phyloP scores from a whole-genome alignment of 1,139 yeast species.

The Meyerozyma elateridarum region DNA sequence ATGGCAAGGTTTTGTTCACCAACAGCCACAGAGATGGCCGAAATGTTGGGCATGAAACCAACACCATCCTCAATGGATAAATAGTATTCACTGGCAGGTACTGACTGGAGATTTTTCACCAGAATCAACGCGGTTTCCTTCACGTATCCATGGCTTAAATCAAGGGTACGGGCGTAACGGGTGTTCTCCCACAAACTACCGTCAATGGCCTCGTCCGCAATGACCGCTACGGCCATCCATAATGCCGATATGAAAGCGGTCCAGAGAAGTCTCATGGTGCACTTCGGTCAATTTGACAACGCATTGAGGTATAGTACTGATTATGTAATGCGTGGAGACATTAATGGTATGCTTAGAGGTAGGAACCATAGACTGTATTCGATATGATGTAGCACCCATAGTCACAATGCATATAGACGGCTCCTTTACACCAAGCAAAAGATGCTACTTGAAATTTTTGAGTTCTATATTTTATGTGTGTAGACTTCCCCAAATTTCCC shows the following conservation, averaged over 20 bases:
- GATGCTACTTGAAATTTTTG: too few species aligned
- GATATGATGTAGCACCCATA: too few species aligned
- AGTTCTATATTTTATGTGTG: too few species aligned
- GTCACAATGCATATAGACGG: too few species aligned
- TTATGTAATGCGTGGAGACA: too few species aligned
- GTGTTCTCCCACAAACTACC: slow-evolving; percentile 39
- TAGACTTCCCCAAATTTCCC: too few species aligned
- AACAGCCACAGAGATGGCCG: slow-evolving; percentile 41
- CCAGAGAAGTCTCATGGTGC: slow-evolving; percentile 4
- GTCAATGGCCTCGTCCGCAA: slow-evolving; percentile 8
- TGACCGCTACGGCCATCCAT: slow-evolving; percentile 6
- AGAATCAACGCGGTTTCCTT: slow-evolving; percentile 56
- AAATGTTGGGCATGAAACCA: slow-evolving; percentile 38
- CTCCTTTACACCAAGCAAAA: too few species aligned
- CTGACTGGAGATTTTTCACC: slow-evolving; percentile 53
- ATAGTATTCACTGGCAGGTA: slow-evolving; percentile 53
- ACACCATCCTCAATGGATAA: slow-evolving; percentile 48
- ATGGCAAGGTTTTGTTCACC: slow-evolving; percentile 28
- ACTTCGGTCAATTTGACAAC: too few species aligned
- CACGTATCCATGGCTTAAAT: slow-evolving; percentile 62
- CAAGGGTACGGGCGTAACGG: slow-evolving; percentile 48
- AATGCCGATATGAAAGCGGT: slow-evolving; percentile 1
- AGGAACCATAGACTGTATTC: too few species aligned
- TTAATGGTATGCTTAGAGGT: too few species aligned
- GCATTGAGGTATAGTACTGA: too few species aligned